phyloP scores from a whole-genome alignment of 2,329 filamentous ascomycete genomes.

The Phoma sp. region DNA sequence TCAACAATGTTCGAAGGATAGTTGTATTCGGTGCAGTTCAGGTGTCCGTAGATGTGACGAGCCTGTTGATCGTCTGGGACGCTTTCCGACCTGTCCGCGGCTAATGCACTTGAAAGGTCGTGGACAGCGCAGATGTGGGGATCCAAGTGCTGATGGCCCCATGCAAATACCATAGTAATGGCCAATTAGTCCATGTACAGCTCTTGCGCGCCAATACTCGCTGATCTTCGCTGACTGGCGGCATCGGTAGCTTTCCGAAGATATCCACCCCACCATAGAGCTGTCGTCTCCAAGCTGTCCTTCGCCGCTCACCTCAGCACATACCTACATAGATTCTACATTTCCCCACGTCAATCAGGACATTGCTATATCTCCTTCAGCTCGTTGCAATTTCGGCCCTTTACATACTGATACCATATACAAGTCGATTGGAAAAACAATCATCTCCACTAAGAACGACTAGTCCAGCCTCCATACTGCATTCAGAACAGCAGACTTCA shows the following conservation, averaged over 20 bases:
- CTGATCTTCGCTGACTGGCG: conserved; percentile 9
- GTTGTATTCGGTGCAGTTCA: too few relatives aligned
- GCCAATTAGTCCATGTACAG: not conserved
- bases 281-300: not conserved
- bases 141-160: not conserved
- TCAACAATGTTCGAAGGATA: too few relatives aligned
- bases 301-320: not conserved
- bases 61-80: not conserved
- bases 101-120: not conserved
- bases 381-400: too few relatives aligned
- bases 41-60: too few relatives aligned
- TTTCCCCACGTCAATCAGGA: too few relatives aligned
- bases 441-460: too few relatives aligned
- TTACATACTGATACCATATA: too few relatives aligned
- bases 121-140: not conserved
- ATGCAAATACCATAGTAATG: too few relatives aligned
- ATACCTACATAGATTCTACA: not conserved
- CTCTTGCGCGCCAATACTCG: not conserved
- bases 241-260: conserved; percentile 1
- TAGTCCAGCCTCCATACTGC: not conserved
- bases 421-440: too few relatives aligned
- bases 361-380: too few relatives aligned
- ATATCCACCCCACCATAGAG: conserved; percentile 10
- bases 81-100: not conserved
- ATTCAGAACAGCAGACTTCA: not conserved